Percentiles rank a stretch among this genome's conserved stretches.
Conservation (phyloP, 2,329 filamentous ascomycete species). For the Venturia aucupariae region DNA sequence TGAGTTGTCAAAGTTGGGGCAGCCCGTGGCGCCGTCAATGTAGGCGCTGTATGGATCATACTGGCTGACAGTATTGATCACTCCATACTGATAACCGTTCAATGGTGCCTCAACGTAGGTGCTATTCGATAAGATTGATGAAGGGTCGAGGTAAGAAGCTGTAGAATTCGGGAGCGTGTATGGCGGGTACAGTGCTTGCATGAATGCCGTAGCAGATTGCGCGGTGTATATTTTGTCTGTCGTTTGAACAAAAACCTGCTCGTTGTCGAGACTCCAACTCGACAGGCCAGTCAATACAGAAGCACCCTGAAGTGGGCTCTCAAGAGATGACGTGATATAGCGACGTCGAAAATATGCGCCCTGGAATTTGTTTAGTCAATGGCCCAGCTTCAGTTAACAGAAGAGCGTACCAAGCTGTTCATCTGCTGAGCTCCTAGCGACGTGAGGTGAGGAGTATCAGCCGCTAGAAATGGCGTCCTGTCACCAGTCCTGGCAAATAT, state of each 20-base stretch:
- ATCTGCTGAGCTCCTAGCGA: slow-evolving; percentile 47
- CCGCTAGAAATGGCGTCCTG: slow-evolving; percentile 34
- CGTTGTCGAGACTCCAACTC: slow-evolving; percentile 33
- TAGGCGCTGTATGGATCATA: slow-evolving; percentile 43
- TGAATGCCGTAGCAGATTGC: slow-evolving; percentile 50
- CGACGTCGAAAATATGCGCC: slow-evolving; percentile 44
- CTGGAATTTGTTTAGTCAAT: slow-evolving; percentile 21
- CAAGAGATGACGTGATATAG: slow-evolving; percentile 35
- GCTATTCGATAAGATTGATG: slow-evolving; percentile 41
- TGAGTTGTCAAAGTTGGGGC: slow-evolving; percentile 30
- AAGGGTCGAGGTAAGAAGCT: slow-evolving; percentile 23
- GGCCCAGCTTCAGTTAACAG: neutral
- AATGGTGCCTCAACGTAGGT: slow-evolving; percentile 39
- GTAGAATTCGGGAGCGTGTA: slow-evolving; percentile 24
- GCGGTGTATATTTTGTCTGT: slow-evolving; percentile 38
- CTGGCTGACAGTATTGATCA: slow-evolving; percentile 34
- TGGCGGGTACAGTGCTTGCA: slow-evolving; percentile 53
- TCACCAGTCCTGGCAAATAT: slow-evolving; percentile 48
- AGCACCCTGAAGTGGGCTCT: slow-evolving; percentile 22
- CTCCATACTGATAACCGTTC: slow-evolving; percentile 49
- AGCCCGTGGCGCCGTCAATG: slow-evolving; percentile 40
- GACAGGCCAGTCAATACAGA: slow-evolving; percentile 36
- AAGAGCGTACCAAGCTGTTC: slow-evolving; percentile 21
- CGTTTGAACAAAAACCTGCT: slow-evolving; percentile 40
- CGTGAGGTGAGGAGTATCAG: slow-evolving; percentile 34